Conservation (phyloP, 2,329 filamentous ascomycete genomes). For the Clonostachys rhizophaga region DNA sequence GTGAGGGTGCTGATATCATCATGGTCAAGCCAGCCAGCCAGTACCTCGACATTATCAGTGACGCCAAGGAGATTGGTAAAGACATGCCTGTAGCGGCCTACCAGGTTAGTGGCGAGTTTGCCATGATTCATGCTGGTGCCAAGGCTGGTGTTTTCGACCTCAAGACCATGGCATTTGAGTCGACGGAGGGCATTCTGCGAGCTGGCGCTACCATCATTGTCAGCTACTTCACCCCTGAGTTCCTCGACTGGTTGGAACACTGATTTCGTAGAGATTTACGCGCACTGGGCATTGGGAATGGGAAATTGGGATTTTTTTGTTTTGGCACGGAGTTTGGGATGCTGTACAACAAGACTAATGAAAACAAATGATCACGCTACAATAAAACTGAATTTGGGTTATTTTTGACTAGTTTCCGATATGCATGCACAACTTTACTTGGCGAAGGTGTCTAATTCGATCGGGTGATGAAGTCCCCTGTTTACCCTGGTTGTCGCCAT, state of each 20-base stretch:
- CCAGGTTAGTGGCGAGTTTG: constrained; percentile 94
- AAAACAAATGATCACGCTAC: neutral
- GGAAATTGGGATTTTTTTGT: neutral
- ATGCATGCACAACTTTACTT: no score
- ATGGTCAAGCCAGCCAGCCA: constrained; percentile 98
- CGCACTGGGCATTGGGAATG: neutral
- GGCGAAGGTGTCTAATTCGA: no score
- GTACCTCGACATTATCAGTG: constrained; percentile 95
- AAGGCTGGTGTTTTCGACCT: constrained; percentile 96
- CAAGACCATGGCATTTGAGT: constrained; percentile 91
- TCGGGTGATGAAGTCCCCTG: no score
- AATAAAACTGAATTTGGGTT: neutral
- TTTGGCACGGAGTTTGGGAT: neutral
- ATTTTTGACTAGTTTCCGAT: no score
- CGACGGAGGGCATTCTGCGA: constrained; percentile 86
- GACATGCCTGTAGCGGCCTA: constrained; percentile 94
- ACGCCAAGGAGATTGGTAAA: constrained; percentile 89
- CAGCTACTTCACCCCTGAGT: constrained; percentile 88
- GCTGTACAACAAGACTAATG: neutral
- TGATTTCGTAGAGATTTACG: constrained; percentile 14
- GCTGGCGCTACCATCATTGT: constrained; percentile 92
- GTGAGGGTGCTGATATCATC: constrained; percentile 93
- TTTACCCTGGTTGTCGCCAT: no score
- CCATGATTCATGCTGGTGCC: constrained; percentile 94
- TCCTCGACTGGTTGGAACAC: constrained; percentile 61